phyloP scores from a whole-genome alignment of 2,329 filamentous ascomycete genomes.

The Colletotrichum spinosum region DNA sequence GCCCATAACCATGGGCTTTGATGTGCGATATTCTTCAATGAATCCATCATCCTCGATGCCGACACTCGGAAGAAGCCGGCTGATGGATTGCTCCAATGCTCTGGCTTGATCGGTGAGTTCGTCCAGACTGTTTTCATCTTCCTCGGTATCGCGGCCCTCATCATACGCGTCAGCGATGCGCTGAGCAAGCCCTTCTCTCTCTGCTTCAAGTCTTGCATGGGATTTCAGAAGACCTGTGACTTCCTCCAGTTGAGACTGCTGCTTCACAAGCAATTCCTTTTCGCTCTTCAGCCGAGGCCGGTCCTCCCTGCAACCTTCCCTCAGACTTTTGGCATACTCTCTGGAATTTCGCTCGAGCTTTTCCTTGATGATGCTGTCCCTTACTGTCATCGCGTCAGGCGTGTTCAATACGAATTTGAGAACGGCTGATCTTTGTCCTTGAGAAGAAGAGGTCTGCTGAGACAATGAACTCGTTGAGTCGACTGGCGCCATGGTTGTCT shows the following conservation, averaged over 20 bases:
- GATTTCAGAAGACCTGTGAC: constrained; percentile 55
- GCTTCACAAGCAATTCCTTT: constrained; percentile 59
- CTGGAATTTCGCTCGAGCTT: constrained; percentile 60
- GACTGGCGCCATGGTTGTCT: neutral
- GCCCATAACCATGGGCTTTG: constrained; percentile 42
- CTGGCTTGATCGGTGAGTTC: constrained; percentile 57
- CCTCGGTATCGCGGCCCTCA: constrained; percentile 62
- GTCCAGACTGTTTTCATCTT: constrained; percentile 63
- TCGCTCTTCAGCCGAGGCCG: constrained; percentile 61
- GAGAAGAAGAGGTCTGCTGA: constrained; percentile 28
- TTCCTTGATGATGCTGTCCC: constrained; percentile 52
- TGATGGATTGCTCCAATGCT: constrained; percentile 54
- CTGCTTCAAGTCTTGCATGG: constrained; percentile 55
- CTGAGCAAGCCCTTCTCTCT: constrained; percentile 59
- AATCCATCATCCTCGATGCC: constrained; percentile 57
- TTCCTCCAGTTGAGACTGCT: constrained; percentile 57
- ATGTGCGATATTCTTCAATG: constrained; percentile 45
- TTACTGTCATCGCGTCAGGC: constrained; percentile 47
- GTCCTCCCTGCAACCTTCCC: constrained; percentile 58
- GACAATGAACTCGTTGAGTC: constrained; percentile 5
- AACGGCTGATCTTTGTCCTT: constrained; percentile 18
- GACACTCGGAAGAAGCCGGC: constrained; percentile 54
- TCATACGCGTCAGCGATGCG: constrained; percentile 63
- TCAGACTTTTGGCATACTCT: constrained; percentile 60
- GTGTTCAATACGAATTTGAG: constrained; percentile 44